Conservation (phyloP, 306 rosid species). For the Herpetospermum pedunculosum region DNA sequence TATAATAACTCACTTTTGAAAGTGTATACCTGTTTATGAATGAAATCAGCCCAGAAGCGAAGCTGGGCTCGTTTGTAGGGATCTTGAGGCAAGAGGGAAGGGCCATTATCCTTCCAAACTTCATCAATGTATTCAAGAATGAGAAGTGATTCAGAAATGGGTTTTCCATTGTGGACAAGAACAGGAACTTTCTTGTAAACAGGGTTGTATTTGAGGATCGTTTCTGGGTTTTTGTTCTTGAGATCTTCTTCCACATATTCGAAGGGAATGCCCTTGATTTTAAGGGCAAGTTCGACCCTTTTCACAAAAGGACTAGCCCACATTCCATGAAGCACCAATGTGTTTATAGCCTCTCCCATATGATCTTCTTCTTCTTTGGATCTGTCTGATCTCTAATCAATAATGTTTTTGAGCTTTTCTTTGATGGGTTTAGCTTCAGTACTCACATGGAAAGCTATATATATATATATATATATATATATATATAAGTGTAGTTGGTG, state of each 20-base stretch:
- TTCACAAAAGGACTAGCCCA: constrained; percentile 15
- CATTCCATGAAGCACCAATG: constrained; percentile 10
- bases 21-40: constrained; percentile 28
- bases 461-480: too few relatives aligned
- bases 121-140: constrained; percentile 24
- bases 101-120: constrained; percentile 12
- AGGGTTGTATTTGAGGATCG: constrained; percentile 13
- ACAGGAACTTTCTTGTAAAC: constrained; percentile 23
- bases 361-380: too few relatives aligned
- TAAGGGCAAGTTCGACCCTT: constrained; percentile 22
- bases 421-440: too few relatives aligned
- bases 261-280: constrained; percentile 17
- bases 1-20: too few relatives aligned
- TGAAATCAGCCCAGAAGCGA: constrained; percentile 18
- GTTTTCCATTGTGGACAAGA: constrained; percentile 21
- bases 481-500: too few relatives aligned
- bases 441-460: too few relatives aligned
- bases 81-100: constrained; percentile 15
- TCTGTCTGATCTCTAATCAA: too few relatives aligned
- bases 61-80: constrained; percentile 16
- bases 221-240: constrained; percentile 13
- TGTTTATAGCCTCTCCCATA: constrained; percentile 19
- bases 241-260: constrained; percentile 20
- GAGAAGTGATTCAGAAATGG: constrained; percentile 18
- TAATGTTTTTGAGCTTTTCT: too few relatives aligned